Conservation (phyloP, 73 alveolate species). For the Paramecium caudatum region DNA sequence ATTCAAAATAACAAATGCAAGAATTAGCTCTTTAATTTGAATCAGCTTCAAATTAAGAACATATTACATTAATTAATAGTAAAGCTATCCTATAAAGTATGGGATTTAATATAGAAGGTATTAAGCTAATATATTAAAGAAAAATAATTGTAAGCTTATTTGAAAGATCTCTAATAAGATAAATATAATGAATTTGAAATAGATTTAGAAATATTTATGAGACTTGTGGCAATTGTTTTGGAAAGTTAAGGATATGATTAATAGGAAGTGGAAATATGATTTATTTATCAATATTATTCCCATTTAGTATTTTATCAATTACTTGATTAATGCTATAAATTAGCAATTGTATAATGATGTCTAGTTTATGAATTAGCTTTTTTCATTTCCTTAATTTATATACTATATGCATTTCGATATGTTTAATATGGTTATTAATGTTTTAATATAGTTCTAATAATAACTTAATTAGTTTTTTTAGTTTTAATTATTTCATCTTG, state of each 20-base stretch:
- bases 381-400: no score
- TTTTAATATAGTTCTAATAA: neutral
- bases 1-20: conserved; percentile 64
- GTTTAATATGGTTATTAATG: neutral
- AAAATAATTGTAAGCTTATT: conserved; percentile 55
- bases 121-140: neutral
- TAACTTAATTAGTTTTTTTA: conserved; percentile 27
- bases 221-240: conserved; percentile 73
- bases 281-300: neutral
- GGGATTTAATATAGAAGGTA: conserved; percentile 76
- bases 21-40: conserved; percentile 67
- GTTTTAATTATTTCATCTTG: neutral
- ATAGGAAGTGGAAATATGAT: conserved; percentile 27
- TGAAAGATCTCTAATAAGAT: conserved; percentile 46
- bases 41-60: conserved; percentile 64
- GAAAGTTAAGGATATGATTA: conserved; percentile 68
- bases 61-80: conserved; percentile 41
- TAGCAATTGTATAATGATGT: no score
- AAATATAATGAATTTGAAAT: conserved; percentile 63
- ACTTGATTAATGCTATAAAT: no score
- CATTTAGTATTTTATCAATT: neutral
- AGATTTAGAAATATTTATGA: conserved; percentile 69
- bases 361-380: no score
- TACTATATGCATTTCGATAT: neutral
- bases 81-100: conserved; percentile 64